These are phyloP conservation scores for Porogramme epimiltina DNA, from an alignment of 1,284 basidiomycete species.

Conservation along the genomic window DNA sequence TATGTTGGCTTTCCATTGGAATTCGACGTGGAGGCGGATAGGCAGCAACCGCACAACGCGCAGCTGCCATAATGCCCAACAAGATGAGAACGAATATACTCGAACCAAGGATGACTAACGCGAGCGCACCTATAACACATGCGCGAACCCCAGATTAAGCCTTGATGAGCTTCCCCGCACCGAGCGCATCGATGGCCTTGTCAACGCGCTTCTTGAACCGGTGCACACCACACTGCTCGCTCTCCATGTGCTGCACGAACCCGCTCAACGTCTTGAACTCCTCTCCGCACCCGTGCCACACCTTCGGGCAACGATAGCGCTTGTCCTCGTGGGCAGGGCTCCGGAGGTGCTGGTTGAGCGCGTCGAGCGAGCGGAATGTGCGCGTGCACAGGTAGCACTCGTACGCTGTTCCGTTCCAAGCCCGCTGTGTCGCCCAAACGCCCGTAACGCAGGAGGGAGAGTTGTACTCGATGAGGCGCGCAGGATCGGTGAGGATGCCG, in stretches of 20 bases:
- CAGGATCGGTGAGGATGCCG: conserved; percentile 34
- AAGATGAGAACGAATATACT: too few relatives aligned
- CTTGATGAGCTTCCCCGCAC: too few relatives aligned
- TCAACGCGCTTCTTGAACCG: conserved; percentile 24
- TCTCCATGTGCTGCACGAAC: conserved; percentile 35
- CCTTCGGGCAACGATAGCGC: conserved; percentile 24
- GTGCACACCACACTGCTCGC: conserved; percentile 29
- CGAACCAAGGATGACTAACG: too few relatives aligned
- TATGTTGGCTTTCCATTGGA: too few relatives aligned
- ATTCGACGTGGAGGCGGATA: too few relatives aligned
- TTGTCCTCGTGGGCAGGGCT: conserved; percentile 27
- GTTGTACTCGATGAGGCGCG: conserved; percentile 14
- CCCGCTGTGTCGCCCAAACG: conserved; percentile 31
- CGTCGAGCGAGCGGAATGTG: conserved; percentile 9
- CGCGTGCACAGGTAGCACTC: conserved; percentile 38
- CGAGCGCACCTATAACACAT: too few relatives aligned
- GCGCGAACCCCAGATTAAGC: too few relatives aligned
- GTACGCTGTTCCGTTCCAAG: conserved; percentile 38
- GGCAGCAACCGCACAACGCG: too few relatives aligned
- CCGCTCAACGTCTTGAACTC: conserved; percentile 32
- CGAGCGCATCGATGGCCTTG: conserved; percentile 21
- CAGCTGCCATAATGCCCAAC: too few relatives aligned
- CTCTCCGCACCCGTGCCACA: conserved; percentile 22
- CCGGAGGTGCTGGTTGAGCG: conserved; percentile 20
- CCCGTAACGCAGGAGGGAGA: neutral